Conservation (phyloP, 2,329 filamentous ascomycete genomes). For the Ophiostoma angusticollis region DNA sequence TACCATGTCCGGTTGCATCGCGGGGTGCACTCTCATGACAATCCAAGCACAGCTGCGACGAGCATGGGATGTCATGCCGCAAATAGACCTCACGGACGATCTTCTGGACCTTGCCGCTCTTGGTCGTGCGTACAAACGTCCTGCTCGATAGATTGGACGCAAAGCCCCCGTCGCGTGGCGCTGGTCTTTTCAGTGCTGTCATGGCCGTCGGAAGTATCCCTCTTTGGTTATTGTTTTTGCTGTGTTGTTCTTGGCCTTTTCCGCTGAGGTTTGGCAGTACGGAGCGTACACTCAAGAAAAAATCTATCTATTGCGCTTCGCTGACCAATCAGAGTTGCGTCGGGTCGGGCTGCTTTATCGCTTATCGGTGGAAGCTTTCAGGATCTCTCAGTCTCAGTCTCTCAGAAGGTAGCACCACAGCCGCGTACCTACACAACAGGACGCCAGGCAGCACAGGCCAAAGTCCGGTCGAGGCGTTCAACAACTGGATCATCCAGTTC, state of each 20-base stretch:
- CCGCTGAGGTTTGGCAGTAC: not conserved
- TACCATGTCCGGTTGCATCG: constrained; percentile 68
- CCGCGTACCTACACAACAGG: too few species aligned
- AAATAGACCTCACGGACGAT: constrained; percentile 95
- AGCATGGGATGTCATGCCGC: constrained; percentile 93
- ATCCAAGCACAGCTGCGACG: constrained; percentile 69
- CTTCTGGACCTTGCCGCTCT: constrained; percentile 95
- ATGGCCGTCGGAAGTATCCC: too few species aligned
- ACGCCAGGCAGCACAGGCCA: too few species aligned
- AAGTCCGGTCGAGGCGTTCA: too few species aligned
- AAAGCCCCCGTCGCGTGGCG: constrained; percentile 31
- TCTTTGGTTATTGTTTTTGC: constrained; percentile 10
- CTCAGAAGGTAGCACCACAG: too few species aligned
- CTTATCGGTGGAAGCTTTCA: too few species aligned
- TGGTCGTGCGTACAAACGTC: constrained; percentile 86
- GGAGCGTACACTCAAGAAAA: not conserved
- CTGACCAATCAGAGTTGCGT: constrained; percentile 12
- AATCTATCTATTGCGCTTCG: constrained; percentile 11
- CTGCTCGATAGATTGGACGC: constrained; percentile 82
- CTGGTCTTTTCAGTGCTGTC: constrained; percentile 52
- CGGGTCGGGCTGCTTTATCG: constrained; percentile 11
- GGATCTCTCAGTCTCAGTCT: too few species aligned
- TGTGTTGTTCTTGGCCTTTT: not conserved
- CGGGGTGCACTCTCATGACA: constrained; percentile 65
- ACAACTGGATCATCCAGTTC: too few species aligned